These are phyloP conservation scores for Ophiobolus disseminans DNA, from an alignment of 2,329 filamentous ascomycete species.

Conservation along the genomic window DNA sequence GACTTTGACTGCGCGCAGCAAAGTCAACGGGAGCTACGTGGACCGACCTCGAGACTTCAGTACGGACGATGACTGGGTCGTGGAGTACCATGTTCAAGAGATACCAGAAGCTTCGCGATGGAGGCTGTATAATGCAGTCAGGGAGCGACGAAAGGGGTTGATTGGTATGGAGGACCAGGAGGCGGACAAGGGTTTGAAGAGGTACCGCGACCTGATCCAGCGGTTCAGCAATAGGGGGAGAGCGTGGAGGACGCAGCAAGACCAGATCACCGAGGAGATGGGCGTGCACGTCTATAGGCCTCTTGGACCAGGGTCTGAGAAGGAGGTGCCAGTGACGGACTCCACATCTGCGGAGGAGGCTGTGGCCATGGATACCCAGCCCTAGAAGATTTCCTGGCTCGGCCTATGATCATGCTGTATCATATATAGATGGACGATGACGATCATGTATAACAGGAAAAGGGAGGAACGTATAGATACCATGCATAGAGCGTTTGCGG, in stretches of 20 bases:
- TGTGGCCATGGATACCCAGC: too few species aligned
- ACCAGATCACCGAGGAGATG: slow-evolving; percentile 57
- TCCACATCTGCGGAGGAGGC: too few species aligned
- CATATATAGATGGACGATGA: too few species aligned
- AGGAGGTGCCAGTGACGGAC: not conserved
- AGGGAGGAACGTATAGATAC: too few species aligned
- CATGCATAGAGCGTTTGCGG: too few species aligned
- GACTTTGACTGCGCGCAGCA: slow-evolving; percentile 75
- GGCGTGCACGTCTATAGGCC: slow-evolving; percentile 48
- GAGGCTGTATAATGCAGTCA: slow-evolving; percentile 50
- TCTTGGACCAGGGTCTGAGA: slow-evolving; percentile 38
- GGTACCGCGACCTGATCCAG: slow-evolving; percentile 56
- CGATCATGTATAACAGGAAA: too few species aligned
- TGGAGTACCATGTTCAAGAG: slow-evolving; percentile 81
- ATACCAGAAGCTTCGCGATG: slow-evolving; percentile 28
- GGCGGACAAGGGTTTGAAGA: slow-evolving; percentile 46
- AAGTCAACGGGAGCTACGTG: slow-evolving; percentile 70
- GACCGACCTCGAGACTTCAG: slow-evolving; percentile 63
- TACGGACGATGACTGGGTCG: slow-evolving; percentile 65
- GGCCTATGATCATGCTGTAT: too few species aligned
- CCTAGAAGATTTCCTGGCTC: too few species aligned
- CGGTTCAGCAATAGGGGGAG: slow-evolving; percentile 64
- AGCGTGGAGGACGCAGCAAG: slow-evolving; percentile 63
- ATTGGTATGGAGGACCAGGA: slow-evolving; percentile 50
- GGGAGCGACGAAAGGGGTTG: slow-evolving; percentile 61